Conservation (phyloP, 257 asterid species). For the Mentha longifolia region DNA sequence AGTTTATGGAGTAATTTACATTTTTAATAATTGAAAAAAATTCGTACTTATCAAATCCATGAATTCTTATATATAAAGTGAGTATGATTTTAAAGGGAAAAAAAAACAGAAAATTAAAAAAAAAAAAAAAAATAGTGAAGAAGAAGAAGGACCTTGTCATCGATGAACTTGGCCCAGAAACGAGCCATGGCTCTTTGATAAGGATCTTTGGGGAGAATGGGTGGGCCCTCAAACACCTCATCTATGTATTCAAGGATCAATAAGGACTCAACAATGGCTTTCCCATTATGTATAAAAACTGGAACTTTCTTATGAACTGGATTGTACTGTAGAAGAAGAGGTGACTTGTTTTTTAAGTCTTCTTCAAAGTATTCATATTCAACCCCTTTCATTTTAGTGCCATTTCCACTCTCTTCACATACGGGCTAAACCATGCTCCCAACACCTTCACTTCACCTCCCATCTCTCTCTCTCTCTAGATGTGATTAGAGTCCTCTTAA, state of each 20-base stretch:
- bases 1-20: too few relatives aligned
- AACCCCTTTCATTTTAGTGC: slow-evolving; percentile 25
- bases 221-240: slow-evolving; percentile 13
- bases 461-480: too few relatives aligned
- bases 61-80: too few relatives aligned
- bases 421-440: slow-evolving; percentile 38
- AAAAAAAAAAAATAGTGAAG: too few relatives aligned
- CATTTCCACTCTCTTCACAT: slow-evolving; percentile 26
- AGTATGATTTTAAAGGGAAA: too few relatives aligned
- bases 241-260: slow-evolving; percentile 37
- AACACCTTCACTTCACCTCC: slow-evolving; percentile 43
- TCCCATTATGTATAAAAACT: slow-evolving; percentile 27
- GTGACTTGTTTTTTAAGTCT: slow-evolving; percentile 21
- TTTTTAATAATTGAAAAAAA: too few relatives aligned
- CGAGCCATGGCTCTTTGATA: slow-evolving; percentile 18
- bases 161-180: slow-evolving; percentile 41
- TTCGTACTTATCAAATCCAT: too few relatives aligned
- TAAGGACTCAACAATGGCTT: slow-evolving; percentile 4
- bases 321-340: slow-evolving; percentile 16
- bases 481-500: too few relatives aligned
- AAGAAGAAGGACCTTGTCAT: slow-evolving; percentile 46
- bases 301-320: slow-evolving; percentile 29
- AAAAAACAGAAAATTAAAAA: too few relatives aligned
- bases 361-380: slow-evolving; percentile 30
- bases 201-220: slow-evolving; percentile 31